Evolutionary conservation across 2,329 filamentous ascomycete species (phyloP), one percentile per base, ranked within the genome.

Genomic region (Fusarium sp.): DNA sequence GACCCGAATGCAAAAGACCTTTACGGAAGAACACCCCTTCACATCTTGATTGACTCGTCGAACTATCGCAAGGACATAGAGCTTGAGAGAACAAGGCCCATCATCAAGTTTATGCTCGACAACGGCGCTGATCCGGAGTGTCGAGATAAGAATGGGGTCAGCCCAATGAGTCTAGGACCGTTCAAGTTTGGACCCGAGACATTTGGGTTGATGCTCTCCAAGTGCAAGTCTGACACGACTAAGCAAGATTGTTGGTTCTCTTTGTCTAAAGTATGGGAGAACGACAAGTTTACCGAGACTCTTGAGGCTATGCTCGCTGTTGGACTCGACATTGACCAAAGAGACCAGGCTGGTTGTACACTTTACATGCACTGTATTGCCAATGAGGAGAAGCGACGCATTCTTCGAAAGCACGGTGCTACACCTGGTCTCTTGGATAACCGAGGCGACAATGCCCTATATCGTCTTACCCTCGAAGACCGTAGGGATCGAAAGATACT

Each of bases 381-480:
- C 1, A 7, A 1, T 0, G n/a, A 52, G 1, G 18, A 62, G 4
- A 52, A 37, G 20, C 5, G 68, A 10, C 16, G n/a, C 1, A 22
- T 62, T 3, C 38, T 77, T 14, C 58, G 11, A 22, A 29, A 47
- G 0, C 60, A 61, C 6, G 75, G 75, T 3, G 75, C 75, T 10
- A 59, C 57, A 1, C 31, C 40, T 1, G 45, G 67, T 29, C 54
- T 31, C 6, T 35, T 42, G 6, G 71, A 73, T 42, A 40, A 22
- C 2, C 5, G 61, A 0, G 73, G 75, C 2, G 76, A 76, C 24
- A 77, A 76, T 22, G 59, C 64, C 4, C 16, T 77, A 2, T 71
- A 73, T 6, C 16, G 59, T 22, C 38, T 40, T 6, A 65, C 52
- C 9, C 18, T 5, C 20, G 2, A 4, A 1, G 3, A 16, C 2